Base-by-base conservation (phyloP, 2,329 filamentous ascomycete species). In the Chaetomium sp. region DNA sequence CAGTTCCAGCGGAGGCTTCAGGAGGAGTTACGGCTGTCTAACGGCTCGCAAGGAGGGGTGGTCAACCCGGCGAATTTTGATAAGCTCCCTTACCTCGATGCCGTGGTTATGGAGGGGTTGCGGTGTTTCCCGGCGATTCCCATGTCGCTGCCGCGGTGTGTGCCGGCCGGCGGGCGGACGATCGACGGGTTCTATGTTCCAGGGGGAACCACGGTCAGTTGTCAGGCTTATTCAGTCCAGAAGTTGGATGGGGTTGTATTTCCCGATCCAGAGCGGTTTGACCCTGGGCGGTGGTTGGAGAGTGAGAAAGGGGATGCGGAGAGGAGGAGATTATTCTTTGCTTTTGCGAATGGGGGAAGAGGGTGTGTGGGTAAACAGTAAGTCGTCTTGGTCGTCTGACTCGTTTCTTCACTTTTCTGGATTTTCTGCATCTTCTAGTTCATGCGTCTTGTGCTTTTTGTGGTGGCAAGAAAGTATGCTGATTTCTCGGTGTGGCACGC, bases 211-310 rank as follows among this genome's bases (percentile, higher is more conserved):
- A 74, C 82, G 42, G 82, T 84, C 50, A 84, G 82, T 65, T 79
- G 77, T 59, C 82, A 86, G 68, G 78, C 82, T 1, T 81, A 78
- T 64, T 84, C 81, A 9, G 73, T 84, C 37, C 80, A 86, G 60
- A 76, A 78, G 19, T 72, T 82, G 54, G 79, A 86, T 60, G 68
- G 72, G 9, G 77, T 84, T 54, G 86, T 90, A 1, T 97, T 95
- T 67, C 84, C 86, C 1, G 79, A 91, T 44, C 87, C 91, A 0
- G 87, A 95, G 58, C 72, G 70, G 5, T 96, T 91, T 66, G 77
- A 85, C 50, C 91, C 91, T 0, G 88, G 92, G 55, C 80, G 92
- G 62, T 96, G 91, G 91, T 80, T 96, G 61, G 82, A 79, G 12
- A 77, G 79, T 7, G 79, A 85, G 19, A 27, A 27, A 46, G 89